phyloP scores from a whole-genome alignment of 306 rosid genomes.

The Quercus dentata region DNA sequence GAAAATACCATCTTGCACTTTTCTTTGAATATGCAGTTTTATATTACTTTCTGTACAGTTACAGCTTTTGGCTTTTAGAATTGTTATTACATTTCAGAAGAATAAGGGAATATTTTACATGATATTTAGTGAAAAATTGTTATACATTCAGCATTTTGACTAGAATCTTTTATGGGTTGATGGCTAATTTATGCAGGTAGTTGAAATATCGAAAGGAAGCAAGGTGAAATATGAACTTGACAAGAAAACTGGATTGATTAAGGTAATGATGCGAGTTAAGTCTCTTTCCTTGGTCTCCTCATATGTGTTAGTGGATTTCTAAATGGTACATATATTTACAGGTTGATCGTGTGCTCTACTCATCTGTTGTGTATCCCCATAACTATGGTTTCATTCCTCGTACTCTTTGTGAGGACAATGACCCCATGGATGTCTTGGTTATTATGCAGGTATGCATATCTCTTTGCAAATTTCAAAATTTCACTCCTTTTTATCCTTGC shows the following conservation, averaged over 20 bases:
- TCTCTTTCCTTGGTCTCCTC: not conserved
- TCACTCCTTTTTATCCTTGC: not conserved
- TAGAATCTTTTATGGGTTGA: constrained; percentile 11
- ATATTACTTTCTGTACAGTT: not conserved
- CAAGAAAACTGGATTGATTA: constrained; percentile 83
- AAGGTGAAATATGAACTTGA: constrained; percentile 96
- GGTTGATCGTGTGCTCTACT: constrained; percentile 97
- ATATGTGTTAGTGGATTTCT: constrained; percentile 13
- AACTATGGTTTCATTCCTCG: constrained; percentile 96
- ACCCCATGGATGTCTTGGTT: constrained; percentile 80
- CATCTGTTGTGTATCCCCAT: constrained; percentile 95
- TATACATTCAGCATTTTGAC: constrained; percentile 1
- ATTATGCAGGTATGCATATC: constrained; percentile 73
- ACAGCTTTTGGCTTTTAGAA: not conserved
- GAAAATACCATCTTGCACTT: not conserved
- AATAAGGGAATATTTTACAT: not conserved
- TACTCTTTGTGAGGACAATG: constrained; percentile 88
- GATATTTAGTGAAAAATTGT: not conserved
- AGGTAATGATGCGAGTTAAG: constrained; percentile 35
- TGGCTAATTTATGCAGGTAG: constrained; percentile 54
- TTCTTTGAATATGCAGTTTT: not conserved
- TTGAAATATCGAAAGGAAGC: constrained; percentile 86
- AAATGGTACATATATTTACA: constrained; percentile 27
- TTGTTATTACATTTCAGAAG: not conserved
- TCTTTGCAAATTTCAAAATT: constrained; percentile 11